Evolutionary conservation across 2,329 filamentous ascomycete genomes (phyloP).

Genomic region (Fusarium mundagurra): DNA sequence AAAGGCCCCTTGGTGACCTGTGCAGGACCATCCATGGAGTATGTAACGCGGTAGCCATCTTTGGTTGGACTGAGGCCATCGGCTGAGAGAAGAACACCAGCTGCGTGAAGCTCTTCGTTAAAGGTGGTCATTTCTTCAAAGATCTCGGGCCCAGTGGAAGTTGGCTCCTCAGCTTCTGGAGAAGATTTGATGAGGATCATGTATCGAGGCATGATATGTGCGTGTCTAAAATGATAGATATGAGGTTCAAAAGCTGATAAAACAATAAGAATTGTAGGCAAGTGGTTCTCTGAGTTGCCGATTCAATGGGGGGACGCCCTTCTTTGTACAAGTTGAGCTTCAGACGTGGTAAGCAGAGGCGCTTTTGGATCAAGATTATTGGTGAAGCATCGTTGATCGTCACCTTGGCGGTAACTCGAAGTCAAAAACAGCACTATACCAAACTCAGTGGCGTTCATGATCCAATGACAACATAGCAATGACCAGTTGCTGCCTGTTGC

Average conservation of each 20-base stretch:
- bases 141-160: constrained; percentile 18
- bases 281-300: not conserved
- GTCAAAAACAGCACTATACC: not conserved
- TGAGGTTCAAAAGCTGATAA: not conserved
- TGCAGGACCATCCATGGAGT: constrained; percentile 27
- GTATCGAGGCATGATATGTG: constrained; percentile 42
- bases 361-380: not conserved
- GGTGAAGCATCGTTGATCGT: not conserved
- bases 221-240: no score
- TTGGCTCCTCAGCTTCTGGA: constrained; percentile 32
- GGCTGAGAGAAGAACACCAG: constrained; percentile 42
- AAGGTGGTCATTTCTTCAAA: constrained; percentile 42
- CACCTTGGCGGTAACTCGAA: no score
- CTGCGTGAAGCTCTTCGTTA: constrained; percentile 42
- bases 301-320: no score
- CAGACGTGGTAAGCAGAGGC: not conserved
- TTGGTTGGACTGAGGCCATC: constrained; percentile 42
- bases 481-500: not conserved
- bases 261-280: not conserved
- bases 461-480: not conserved
- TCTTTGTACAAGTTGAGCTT: not conserved
- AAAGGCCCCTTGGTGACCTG: constrained; percentile 45
- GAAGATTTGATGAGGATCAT: constrained; percentile 46
- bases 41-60: constrained; percentile 43
- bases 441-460: not conserved